These are phyloP conservation scores for Cucurbita maxima DNA, from an alignment of 306 rosid genomes.

Conservation along the genomic window DNA sequence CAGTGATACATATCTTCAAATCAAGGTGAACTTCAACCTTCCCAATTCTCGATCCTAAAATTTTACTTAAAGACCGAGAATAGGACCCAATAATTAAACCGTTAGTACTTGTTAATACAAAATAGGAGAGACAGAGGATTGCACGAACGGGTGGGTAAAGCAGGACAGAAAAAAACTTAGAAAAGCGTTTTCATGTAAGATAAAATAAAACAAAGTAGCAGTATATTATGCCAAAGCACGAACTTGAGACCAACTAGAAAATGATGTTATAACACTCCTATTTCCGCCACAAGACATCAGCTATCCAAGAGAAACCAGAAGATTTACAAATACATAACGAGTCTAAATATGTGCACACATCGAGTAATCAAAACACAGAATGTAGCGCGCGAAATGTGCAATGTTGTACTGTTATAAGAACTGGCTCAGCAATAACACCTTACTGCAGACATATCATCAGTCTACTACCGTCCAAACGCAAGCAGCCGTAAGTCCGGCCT, in stretches of 20 bases:
- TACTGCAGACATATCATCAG: constrained; percentile 34
- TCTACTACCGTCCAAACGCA: constrained; percentile 49
- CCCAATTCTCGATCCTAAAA: not conserved
- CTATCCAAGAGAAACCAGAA: not conserved
- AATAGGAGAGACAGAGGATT: too few relatives aligned
- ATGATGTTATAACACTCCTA: not conserved
- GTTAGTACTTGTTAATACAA: not conserved
- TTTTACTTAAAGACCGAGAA: not conserved
- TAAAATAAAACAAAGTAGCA: not conserved
- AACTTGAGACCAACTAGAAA: not conserved
- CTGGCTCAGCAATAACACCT: constrained; percentile 66
- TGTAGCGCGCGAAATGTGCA: too few relatives aligned
- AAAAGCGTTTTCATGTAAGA: not conserved
- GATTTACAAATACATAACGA: too few relatives aligned
- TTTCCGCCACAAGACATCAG: not conserved
- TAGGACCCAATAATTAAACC: not conserved
- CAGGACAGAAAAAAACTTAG: too few relatives aligned
- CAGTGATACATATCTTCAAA: not conserved
- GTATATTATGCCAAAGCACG: not conserved
- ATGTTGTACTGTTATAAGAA: not conserved
- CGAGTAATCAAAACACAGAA: too few relatives aligned
- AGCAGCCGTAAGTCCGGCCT: constrained; percentile 92
- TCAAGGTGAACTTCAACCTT: not conserved
- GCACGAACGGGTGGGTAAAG: too few relatives aligned
- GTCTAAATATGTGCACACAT: too few relatives aligned